Conservation (phyloP, 2,329 filamentous ascomycete species). For the Lasiodiplodia theobromae region DNA sequence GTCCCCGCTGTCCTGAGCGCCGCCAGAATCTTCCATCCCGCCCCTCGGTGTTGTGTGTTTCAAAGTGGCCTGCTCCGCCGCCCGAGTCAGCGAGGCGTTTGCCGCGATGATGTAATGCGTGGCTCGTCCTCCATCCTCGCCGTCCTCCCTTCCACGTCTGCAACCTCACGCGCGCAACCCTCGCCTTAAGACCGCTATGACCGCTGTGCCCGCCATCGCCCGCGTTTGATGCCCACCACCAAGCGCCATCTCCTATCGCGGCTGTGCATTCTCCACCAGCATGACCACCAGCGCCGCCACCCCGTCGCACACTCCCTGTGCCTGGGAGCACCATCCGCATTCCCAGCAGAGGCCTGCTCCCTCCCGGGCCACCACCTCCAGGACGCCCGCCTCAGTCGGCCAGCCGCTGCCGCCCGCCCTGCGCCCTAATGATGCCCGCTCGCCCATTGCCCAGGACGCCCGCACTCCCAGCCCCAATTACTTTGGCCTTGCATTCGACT, state of each 20-base stretch:
- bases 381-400: conserved; percentile 36
- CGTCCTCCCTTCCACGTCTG: conserved; percentile 23
- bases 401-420: conserved; percentile 38
- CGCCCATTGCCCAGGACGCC: conserved; percentile 42
- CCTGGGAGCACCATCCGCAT: conserved; percentile 29
- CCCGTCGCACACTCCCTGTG: conserved; percentile 28
- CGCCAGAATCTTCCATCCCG: conserved; percentile 16
- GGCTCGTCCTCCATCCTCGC: conserved; percentile 24
- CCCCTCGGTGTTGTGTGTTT: conserved; percentile 20
- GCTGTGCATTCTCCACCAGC: conserved; percentile 19
- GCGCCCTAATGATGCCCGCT: conserved; percentile 41
- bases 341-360: conserved; percentile 38
- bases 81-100: conserved; percentile 15
- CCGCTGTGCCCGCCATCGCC: conserved; percentile 14
- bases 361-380: conserved; percentile 36
- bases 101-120: conserved; percentile 27
- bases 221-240: conserved; percentile 22
- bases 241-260: not conserved
- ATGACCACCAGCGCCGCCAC: conserved; percentile 28
- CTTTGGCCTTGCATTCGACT: conserved; percentile 77
- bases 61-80: conserved; percentile 23
- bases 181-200: conserved; percentile 23
- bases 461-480: conserved; percentile 76
- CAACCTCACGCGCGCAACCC: conserved; percentile 24
- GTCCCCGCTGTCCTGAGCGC: conserved; percentile 11